These are phyloP conservation scores for Skeletonema grethae DNA, from an alignment of 108 stramenopile genomes.

Conservation along the genomic window DNA sequence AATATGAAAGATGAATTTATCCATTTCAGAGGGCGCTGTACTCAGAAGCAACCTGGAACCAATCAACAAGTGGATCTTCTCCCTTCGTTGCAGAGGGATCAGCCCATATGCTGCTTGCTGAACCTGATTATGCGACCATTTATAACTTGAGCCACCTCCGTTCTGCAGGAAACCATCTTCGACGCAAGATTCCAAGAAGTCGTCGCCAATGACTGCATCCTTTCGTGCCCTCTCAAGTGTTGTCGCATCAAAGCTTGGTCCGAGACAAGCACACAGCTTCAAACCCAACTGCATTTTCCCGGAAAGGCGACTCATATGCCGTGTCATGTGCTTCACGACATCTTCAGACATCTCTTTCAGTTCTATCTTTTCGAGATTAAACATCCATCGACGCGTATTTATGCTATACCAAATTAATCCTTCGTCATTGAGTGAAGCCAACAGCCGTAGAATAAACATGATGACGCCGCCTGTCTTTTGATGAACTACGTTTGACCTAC, in stretches of 20 bases:
- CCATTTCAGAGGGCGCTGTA: slow-evolving; percentile 35
- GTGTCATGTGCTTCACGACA: slow-evolving; percentile 49
- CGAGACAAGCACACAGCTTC: slow-evolving; percentile 57
- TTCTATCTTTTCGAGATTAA: slow-evolving; percentile 20
- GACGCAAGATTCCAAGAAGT: slow-evolving; percentile 36
- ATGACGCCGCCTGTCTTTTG: slow-evolving; percentile 36
- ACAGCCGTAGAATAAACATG: slow-evolving; percentile 25
- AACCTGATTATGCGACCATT: slow-evolving; percentile 62
- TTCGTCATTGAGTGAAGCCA: slow-evolving; percentile 57
- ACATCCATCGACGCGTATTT: slow-evolving; percentile 55
- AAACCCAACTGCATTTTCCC: slow-evolving; percentile 46
- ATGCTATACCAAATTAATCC: slow-evolving; percentile 54
- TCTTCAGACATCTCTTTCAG: slow-evolving; percentile 24
- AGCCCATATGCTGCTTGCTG: slow-evolving; percentile 65
- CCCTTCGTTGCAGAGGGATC: slow-evolving; percentile 37
- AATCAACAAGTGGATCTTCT: slow-evolving; percentile 54
- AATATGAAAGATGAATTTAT: slow-evolving; percentile 43
- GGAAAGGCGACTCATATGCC: slow-evolving; percentile 37
- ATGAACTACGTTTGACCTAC: slow-evolving; percentile 15
- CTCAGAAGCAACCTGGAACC: slow-evolving; percentile 49
- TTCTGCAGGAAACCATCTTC: slow-evolving; percentile 23
- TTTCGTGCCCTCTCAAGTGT: slow-evolving; percentile 13
- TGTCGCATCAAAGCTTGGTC: slow-evolving; percentile 44
- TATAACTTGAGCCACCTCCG: slow-evolving; percentile 30
- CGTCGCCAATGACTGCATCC: slow-evolving; percentile 14